Evolutionary conservation across 176 grass and related monocot genomes (phyloP), one percentile per base, ranked within the genome.

Genomic region (Elaeis guineensis): DNA sequence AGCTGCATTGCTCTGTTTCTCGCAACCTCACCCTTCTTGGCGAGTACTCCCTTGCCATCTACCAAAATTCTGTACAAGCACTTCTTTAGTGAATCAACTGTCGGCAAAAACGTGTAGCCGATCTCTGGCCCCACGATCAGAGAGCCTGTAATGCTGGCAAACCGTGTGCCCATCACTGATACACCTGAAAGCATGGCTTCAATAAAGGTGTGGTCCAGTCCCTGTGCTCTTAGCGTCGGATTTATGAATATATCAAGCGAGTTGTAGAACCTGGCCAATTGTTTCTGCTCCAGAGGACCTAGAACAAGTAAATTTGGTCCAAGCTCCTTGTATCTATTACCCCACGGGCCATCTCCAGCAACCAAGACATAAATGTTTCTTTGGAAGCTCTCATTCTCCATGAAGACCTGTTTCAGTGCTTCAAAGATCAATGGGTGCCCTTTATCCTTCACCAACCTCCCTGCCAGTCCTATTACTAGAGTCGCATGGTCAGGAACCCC

Each of bases 401-500:
- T 17, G 12, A 74, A 65, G 2, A 64, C 48, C 49, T 83, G 69
- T 19, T 83, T 83, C 49, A 83, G 58, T 21, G 80, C 80, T 64
- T 78, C 64, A 17, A 74, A 77, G 69, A 83, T 78, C 32, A 83
- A 65, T 12, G 80, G 80, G 39, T 83, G 80, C 0, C 80, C 80
- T 56, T 83, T 83, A 57, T 83, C 80, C 64, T 69, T 83, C 62
- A 83, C 80, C 49, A 83, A 18, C 59, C 80, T 61, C 22, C 80
- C 80, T 0, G 75, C 75, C 51, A 83, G 16, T 17, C 80, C 75
- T 30, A 83, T 60, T 24, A 83, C 80, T 23, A 83, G 55, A 3
- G 58, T 44, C 14, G 74, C 74, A 55, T 52, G 28, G 15, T 64
- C 44, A 14, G 80, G 63, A 21, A 78, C 56, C 3, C 69, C 63